Base-by-base conservation (phyloP, 257 asterid species). In the Solanum dulcamara region DNA sequence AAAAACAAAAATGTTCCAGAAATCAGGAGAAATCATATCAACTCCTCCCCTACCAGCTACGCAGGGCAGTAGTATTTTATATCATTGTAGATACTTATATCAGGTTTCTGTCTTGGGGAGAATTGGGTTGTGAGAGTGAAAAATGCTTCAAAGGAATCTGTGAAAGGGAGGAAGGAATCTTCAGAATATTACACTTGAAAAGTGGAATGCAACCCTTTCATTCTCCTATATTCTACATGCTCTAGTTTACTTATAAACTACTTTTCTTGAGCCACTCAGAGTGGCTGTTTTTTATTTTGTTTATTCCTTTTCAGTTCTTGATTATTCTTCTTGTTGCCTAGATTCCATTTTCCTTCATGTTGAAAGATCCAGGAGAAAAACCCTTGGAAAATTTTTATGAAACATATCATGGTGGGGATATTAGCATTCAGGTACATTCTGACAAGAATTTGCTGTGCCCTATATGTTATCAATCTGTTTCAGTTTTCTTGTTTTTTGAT, bases 361-460 rank as follows among this genome's bases (percentile, higher is more conserved):
- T 95, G 88, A 93, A 91, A 90, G 91, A 91, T 50, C 90, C 72
- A 50, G 92, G 89, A 83, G 92, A 88, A 83, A 89, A 91, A 82
- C 87, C 89, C 86, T 71, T 75, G 88, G 97, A 92, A 83, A 91
- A 86, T 32, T 88, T 93, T 84, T 92, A 93, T 85, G 98, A 95
- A 90, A 95, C 98, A 89, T 95, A 89, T 87, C 98, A 95, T 87
- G 98, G 98, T 70, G 91, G 93, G 74, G 88, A 93, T 89, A 89
- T 93, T 85, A 93, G 92, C 90, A 89, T 95, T 87, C 98, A 95
- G 94, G 98, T 94, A 92, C 59, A 53, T 46, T 46, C 38, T 22
- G 66, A 79, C 30, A 1, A 62, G 79, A 35, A 38, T 83, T 83
- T 83, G 42, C 59, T 83, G 85, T 24, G 59, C 38, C 28, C 66